Percentiles rank a stretch among this genome's conserved stretches.
phyloP scores from a whole-genome alignment of 1,139 yeast genomes.

The Scheffersomyces parashehatae region DNA sequence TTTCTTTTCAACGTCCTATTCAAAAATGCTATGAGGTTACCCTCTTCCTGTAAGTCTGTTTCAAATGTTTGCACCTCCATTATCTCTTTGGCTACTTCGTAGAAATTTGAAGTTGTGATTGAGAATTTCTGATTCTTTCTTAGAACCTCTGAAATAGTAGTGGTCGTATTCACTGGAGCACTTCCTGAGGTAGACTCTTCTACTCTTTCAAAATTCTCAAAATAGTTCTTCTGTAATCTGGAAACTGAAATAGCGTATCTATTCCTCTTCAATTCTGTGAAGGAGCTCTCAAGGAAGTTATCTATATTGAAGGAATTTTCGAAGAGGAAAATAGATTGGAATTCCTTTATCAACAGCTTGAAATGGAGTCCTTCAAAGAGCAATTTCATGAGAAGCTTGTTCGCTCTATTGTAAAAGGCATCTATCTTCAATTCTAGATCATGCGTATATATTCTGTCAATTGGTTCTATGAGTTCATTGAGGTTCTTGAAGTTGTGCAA shows the following conservation, averaged over 20 bases:
- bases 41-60: conserved; percentile 49
- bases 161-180: not conserved
- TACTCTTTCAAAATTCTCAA: conserved; percentile 11
- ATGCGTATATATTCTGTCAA: conserved; percentile 53
- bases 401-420: conserved; percentile 69
- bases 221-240: conserved; percentile 26
- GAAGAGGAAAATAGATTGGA: conserved; percentile 56
- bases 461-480: conserved; percentile 29
- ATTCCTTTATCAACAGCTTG: conserved; percentile 42
- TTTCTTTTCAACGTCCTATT: conserved; percentile 33
- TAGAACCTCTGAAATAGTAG: conserved; percentile 16
- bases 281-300: conserved; percentile 39
- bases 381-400: conserved; percentile 57
- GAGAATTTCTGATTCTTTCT: conserved; percentile 29
- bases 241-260: conserved; percentile 33
- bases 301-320: conserved; percentile 49
- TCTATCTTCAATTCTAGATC: conserved; percentile 60
- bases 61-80: conserved; percentile 65
- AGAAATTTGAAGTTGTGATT: conserved; percentile 41
- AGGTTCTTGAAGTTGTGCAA: conserved; percentile 32
- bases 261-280: conserved; percentile 35
- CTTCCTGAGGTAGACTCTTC: not conserved
- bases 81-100: conserved; percentile 63
- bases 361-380: conserved; percentile 64
- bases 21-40: conserved; percentile 39